Base-by-base conservation (phyloP, 108 stramenopile species). In the Ochromonas danica region DNA sequence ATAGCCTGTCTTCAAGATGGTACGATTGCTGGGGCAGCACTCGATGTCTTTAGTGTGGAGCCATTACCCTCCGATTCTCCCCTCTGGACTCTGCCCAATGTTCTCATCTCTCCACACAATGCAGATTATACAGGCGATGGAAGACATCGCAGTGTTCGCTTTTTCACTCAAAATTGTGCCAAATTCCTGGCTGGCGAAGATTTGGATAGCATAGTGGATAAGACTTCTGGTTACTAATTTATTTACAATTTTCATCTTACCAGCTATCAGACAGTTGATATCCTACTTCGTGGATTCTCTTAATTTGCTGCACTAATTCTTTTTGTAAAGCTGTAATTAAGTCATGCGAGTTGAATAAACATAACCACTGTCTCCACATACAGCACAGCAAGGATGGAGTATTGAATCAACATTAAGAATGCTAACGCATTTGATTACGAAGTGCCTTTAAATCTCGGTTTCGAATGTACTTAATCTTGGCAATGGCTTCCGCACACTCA, bases 11-110 rank as follows among this genome's bases (percentile, higher is more conserved):
- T 96, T 33, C 43, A 81, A 61, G 85, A 81, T 71, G 88, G 91
- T 1, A 82, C 70, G 28, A 79, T 93, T 1, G 89, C 90, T 60
- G 93, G 93, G 17, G 93, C 93, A 0, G 95, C 89, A 1, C 72
- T 96, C 63, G 95, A 96, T 81, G 95, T 96, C 3, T 89, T 90
- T 80, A 83, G 87, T 3, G 78, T 83, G 10, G 95, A 96, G 70
- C 95, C 95, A 0, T 84, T 96, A 3, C 93, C 93, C 14, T 71
- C 81, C 45, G 79, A 85, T 0, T 91, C 89, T 62, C 79, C 65
- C 17, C 78, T 96, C 30, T 96, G 95, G 95, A 80, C 81, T 39
- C 61, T 94, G 80, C 70, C 63, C 3, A 84, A 86, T 42, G 89
- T 94, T 0, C 79, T 96, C 1, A 39, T 94, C 14, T 88, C 85